Conservation (phyloP, 1,284 basidiomycete species). For the Mycosarcoma mackinlayi region DNA sequence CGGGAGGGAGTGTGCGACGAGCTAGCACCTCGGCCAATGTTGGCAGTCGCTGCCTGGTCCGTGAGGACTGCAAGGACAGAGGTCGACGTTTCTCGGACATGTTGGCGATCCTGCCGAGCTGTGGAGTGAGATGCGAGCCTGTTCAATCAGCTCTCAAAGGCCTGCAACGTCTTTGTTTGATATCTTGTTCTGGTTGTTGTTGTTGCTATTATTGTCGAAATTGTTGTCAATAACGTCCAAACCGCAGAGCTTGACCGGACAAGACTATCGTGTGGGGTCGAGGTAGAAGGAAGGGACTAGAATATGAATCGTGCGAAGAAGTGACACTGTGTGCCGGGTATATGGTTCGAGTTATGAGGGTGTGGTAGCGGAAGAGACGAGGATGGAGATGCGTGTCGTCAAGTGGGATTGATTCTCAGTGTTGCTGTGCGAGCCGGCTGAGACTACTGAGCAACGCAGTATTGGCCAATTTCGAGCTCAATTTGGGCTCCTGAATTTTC, state of each 20-base stretch:
- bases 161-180: not conserved
- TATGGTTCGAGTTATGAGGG: not conserved
- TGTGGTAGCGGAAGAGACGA: not conserved
- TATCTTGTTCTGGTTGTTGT: not conserved
- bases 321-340: conserved; percentile 3
- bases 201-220: not conserved
- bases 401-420: not conserved
- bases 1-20: conserved; percentile 81
- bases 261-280: too few relatives aligned
- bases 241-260: too few relatives aligned
- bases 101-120: not conserved
- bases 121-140: too few relatives aligned
- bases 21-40: conserved; percentile 68
- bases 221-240: too few relatives aligned
- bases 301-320: not conserved
- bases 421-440: not conserved
- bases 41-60: conserved; percentile 66
- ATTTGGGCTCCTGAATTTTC: conserved; percentile 1
- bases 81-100: conserved; percentile 49
- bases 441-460: not conserved
- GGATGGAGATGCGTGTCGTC: conserved; percentile 7
- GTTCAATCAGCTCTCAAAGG: conserved; percentile 1
- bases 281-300: not conserved
- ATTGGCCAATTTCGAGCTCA: too few relatives aligned
- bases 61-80: conserved; percentile 48